These are phyloP conservation scores for Fagopyrum homotropicum DNA, from an alignment of 148 eudicot genomes.

Conservation along the genomic window DNA sequence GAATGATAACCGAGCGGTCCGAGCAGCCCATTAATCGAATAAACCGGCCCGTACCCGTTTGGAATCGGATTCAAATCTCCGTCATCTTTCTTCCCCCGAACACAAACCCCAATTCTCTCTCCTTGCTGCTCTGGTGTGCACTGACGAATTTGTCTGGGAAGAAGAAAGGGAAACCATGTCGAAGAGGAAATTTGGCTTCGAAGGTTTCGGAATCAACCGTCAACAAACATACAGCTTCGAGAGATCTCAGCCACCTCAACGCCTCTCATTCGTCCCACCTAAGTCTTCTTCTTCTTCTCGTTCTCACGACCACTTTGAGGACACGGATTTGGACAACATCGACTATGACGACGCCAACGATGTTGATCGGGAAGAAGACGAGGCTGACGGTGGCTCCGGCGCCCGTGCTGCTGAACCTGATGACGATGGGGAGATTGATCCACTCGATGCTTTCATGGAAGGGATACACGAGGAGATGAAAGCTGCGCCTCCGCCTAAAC, in stretches of 20 bases:
- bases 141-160: constrained; percentile 6
- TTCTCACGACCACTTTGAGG: constrained; percentile 78
- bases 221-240: constrained; percentile 83
- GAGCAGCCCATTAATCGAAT: neutral
- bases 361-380: constrained; percentile 14
- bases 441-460: constrained; percentile 94
- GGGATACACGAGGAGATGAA: constrained; percentile 87
- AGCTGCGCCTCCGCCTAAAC: constrained; percentile 58
- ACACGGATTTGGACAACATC: constrained; percentile 81
- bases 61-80: neutral
- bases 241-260: constrained; percentile 50
- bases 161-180: constrained; percentile 37
- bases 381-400: constrained; percentile 7
- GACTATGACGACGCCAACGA: constrained; percentile 38
- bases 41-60: constrained; percentile 2
- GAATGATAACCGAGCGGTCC: neutral
- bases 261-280: constrained; percentile 66
- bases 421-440: constrained; percentile 63
- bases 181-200: constrained; percentile 89
- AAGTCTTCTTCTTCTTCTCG: constrained; percentile 43
- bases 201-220: constrained; percentile 87
- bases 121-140: constrained; percentile 2
- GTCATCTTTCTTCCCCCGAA: neutral
- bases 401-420: constrained; percentile 13
- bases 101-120: neutral